phyloP scores from a whole-genome alignment of 176 grass and related monocot genomes.

The Alopecurus myosuroides region DNA sequence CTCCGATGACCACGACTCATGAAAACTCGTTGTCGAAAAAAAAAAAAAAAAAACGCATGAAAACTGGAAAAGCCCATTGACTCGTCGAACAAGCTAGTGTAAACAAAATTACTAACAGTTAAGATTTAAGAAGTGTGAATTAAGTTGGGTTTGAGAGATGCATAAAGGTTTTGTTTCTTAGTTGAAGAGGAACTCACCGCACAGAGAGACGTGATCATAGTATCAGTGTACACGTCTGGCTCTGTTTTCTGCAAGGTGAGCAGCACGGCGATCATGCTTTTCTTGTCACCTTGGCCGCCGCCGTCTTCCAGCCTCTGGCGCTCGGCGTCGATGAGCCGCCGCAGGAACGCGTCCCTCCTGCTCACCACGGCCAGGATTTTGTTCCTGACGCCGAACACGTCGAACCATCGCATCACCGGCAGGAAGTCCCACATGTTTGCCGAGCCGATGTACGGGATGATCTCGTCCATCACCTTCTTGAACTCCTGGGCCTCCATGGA shows the following conservation, averaged over 20 bases:
- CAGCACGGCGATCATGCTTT: conserved; percentile 43
- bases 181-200: conserved; percentile 24
- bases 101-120: too few species aligned
- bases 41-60: too few species aligned
- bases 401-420: conserved; percentile 40
- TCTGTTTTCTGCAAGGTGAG: conserved; percentile 33
- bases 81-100: too few species aligned
- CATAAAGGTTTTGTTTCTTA: neutral
- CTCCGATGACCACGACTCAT: too few species aligned
- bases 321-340: conserved; percentile 39
- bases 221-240: conserved; percentile 43
- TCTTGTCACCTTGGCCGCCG: neutral
- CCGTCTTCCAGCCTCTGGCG: neutral
- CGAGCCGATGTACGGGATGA: neutral
- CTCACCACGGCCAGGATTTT: conserved; percentile 11
- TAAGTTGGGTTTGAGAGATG: neutral
- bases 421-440: conserved; percentile 47
- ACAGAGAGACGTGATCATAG: conserved; percentile 32
- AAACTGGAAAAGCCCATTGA: too few species aligned
- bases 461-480: conserved; percentile 20
- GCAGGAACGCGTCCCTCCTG: conserved; percentile 29
- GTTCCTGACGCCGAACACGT: conserved; percentile 26
- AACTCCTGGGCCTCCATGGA: conserved; percentile 22
- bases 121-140: too few species aligned
- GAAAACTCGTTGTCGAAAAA: too few species aligned